Percentiles rank a stretch among this genome's conserved stretches.
Evolutionary conservation across 2,329 filamentous ascomycete genomes (phyloP).

Genomic region (Aspergillus udagawae): DNA sequence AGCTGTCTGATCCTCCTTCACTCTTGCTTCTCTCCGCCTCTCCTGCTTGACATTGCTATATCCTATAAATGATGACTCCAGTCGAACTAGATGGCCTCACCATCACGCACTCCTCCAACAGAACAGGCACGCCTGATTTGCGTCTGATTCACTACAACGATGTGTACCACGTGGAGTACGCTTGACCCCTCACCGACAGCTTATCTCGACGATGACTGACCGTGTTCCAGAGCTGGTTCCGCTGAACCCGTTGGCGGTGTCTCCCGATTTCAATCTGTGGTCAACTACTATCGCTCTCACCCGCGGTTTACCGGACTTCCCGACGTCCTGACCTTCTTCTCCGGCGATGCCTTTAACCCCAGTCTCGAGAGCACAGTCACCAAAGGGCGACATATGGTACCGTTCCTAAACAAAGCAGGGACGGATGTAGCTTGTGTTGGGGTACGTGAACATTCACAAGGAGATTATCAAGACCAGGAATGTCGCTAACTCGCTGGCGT

Average conservation of each 20-base stretch:
- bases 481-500: slow-evolving; percentile 8
- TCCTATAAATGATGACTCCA: slow-evolving; percentile 19
- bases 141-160: slow-evolving; percentile 91
- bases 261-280: slow-evolving; percentile 72
- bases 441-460: slow-evolving; percentile 47
- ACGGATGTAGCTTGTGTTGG: slow-evolving; percentile 80
- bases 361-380: slow-evolving; percentile 85
- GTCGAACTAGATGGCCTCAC: slow-evolving; percentile 32
- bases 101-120: slow-evolving; percentile 42
- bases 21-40: background rate
- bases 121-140: slow-evolving; percentile 59
- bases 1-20: background rate
- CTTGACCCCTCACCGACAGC: slow-evolving; percentile 2
- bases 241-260: slow-evolving; percentile 80
- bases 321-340: slow-evolving; percentile 73
- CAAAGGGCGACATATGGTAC: slow-evolving; percentile 88
- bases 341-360: slow-evolving; percentile 88
- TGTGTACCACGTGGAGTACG: slow-evolving; percentile 79
- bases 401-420: slow-evolving; percentile 71
- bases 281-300: slow-evolving; percentile 68
- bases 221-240: slow-evolving; percentile 49
- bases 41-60: background rate
- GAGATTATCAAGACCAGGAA: background rate
- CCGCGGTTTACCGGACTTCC: slow-evolving; percentile 60
- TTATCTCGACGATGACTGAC: background rate